Percentiles rank a stretch among this genome's conserved stretches.
Evolutionary conservation across 75 land plant species (phyloP).

Genomic region (Ceratopteris richardii): DNA sequence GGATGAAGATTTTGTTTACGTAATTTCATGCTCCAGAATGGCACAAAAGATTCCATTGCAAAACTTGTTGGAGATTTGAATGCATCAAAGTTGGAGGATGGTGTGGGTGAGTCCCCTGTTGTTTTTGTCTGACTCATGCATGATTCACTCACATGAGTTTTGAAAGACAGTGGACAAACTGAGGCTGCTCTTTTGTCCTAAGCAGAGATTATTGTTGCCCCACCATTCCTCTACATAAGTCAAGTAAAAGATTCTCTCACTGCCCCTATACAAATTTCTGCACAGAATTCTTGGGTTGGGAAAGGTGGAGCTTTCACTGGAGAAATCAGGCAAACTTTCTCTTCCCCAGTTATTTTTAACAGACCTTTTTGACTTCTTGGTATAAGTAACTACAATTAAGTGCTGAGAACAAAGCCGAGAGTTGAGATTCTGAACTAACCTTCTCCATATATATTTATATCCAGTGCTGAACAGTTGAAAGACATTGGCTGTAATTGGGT

Average conservation of each 20-base stretch:
- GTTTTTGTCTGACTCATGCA: no score
- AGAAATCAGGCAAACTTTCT: conserved; percentile 99
- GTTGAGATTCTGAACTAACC: neutral
- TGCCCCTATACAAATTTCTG: conserved; percentile 69
- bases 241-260: conserved; percentile 65
- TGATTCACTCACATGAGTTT: no score
- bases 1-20: no score
- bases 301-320: conserved; percentile 99
- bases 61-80: conserved; percentile 88
- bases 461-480: conserved; percentile 79
- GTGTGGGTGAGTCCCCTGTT: conserved; percentile 93
- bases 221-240: conserved; percentile 81
- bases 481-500: conserved; percentile 95
- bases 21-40: conserved; percentile 55
- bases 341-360: no score
- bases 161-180: no score
- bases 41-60: conserved; percentile 69
- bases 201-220: conserved; percentile 92
- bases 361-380: no score
- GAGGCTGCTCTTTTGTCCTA: neutral
- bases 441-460: neutral
- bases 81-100: conserved; percentile 60
- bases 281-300: conserved; percentile 91
- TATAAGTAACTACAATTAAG: neutral
- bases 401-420: neutral